phyloP scores from a whole-genome alignment of 2,329 filamentous ascomycete genomes.

The Fusarium fracticaudum region DNA sequence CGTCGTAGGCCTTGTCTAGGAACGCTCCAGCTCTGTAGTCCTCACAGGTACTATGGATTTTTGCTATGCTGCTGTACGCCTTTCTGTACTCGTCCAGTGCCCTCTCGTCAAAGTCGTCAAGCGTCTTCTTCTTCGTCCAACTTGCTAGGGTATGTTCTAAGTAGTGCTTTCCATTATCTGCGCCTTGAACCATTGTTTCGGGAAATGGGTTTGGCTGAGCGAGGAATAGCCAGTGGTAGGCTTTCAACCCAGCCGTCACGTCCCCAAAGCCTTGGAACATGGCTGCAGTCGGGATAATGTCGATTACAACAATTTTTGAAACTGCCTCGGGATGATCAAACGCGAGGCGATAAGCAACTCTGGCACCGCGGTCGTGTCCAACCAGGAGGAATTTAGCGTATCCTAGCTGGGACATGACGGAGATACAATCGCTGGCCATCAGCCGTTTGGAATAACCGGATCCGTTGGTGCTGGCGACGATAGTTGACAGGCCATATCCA shows the following conservation, averaged over 20 bases:
- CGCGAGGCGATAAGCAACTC: accelerated
- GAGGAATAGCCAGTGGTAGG: background rate
- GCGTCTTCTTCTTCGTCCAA: background rate
- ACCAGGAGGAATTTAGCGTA: accelerated
- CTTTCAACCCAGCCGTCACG: background rate
- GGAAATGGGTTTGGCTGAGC: accelerated
- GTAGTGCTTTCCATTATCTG: background rate
- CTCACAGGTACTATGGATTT: background rate
- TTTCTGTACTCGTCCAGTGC: background rate
- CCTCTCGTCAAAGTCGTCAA: background rate
- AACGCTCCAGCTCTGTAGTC: background rate
- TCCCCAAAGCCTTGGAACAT: background rate
- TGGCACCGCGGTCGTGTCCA: background rate
- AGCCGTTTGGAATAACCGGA: background rate
- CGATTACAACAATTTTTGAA: accelerated
- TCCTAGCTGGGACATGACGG: background rate
- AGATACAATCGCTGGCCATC: background rate
- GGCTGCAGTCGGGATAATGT: background rate
- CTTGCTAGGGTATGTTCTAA: background rate
- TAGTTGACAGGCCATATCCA: background rate
- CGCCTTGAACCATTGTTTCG: accelerated
- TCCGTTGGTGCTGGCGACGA: accelerated
- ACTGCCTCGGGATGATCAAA: accelerated
- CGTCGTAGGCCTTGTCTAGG: background rate
- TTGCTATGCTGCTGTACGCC: background rate